Percentiles rank a stretch among this genome's conserved stretches.
phyloP scores from a whole-genome alignment of 176 grass and related monocot genomes.

The Saccharum spontaneum region DNA sequence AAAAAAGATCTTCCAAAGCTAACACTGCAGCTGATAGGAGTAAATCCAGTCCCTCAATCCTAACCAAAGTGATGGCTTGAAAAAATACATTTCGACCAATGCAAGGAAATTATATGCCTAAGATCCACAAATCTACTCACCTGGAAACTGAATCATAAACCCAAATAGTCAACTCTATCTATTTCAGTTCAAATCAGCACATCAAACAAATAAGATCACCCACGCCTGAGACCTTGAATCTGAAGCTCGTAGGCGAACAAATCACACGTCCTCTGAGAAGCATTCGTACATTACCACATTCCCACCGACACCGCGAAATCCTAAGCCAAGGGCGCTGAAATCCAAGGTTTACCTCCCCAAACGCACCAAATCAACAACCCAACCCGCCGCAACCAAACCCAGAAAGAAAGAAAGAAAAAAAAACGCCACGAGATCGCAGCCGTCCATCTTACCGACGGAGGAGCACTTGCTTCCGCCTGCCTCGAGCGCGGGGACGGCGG shows the following conservation, averaged over 20 bases:
- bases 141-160: slow-evolving; percentile 23
- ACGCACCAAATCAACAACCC: slow-evolving; percentile 39
- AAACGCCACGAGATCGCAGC: slow-evolving; percentile 16
- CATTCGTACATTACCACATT: slow-evolving; percentile 38
- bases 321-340: slow-evolving; percentile 18
- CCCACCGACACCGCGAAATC: slow-evolving; percentile 37
- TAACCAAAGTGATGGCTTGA: background rate
- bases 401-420: background rate
- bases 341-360: slow-evolving; percentile 29
- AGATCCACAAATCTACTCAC: slow-evolving; percentile 35
- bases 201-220: slow-evolving; percentile 16
- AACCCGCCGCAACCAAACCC: slow-evolving; percentile 14
- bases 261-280: slow-evolving; percentile 14
- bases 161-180: slow-evolving; percentile 17
- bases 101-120: slow-evolving; percentile 5
- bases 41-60: slow-evolving; percentile 12
- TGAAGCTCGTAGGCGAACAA: slow-evolving; percentile 18
- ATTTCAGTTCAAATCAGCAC: slow-evolving; percentile 10
- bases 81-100: slow-evolving; percentile 36
- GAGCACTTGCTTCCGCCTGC: slow-evolving; percentile 82
- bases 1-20: background rate
- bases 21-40: slow-evolving; percentile 6
- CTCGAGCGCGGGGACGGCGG: slow-evolving; percentile 82
- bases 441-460: slow-evolving; percentile 66
- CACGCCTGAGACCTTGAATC: slow-evolving; percentile 21